phyloP scores from a whole-genome alignment of 1,139 yeast species.

The Sugiyamaella neomexicana region DNA sequence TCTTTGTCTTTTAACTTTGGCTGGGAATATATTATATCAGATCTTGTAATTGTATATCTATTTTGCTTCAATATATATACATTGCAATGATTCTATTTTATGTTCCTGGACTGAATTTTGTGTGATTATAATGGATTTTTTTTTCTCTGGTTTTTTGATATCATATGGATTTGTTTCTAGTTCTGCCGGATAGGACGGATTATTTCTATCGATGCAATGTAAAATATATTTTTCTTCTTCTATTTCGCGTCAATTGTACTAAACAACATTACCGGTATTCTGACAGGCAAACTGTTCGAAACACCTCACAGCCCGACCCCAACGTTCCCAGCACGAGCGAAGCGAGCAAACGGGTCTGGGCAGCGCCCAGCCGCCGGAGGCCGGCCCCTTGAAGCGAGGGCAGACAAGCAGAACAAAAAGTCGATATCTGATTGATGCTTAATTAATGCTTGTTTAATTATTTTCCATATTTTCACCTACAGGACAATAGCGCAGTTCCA shows the following conservation, averaged over 20 bases:
- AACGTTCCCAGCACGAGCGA: no score
- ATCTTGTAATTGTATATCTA: slow-evolving; percentile 2
- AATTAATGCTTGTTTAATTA: background rate
- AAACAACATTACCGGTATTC: background rate
- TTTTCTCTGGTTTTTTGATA: background rate
- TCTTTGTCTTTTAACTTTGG: slow-evolving; percentile 5
- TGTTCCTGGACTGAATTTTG: background rate
- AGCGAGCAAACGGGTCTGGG: no score
- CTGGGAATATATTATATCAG: slow-evolving; percentile 8
- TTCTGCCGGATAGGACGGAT: slow-evolving; percentile 9
- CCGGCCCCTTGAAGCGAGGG: no score
- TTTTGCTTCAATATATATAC: slow-evolving; percentile 4
- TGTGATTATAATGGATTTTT: slow-evolving; percentile 4
- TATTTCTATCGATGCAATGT: background rate
- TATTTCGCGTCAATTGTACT: background rate
- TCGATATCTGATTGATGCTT: background rate
- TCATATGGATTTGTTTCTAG: background rate
- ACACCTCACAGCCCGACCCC: no score
- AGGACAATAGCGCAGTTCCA: slow-evolving; percentile 30
- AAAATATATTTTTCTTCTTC: slow-evolving; percentile 8
- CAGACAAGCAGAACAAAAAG: no score
- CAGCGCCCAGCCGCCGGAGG: slow-evolving; percentile 9
- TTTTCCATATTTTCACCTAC: slow-evolving; percentile 12
- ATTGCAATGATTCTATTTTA: background rate
- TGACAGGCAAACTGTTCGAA: no score